Percentiles rank a stretch among this genome's conserved stretches.
phyloP scores from a whole-genome alignment of 768 basidiomycete species.

The Clavulina sp. region DNA sequence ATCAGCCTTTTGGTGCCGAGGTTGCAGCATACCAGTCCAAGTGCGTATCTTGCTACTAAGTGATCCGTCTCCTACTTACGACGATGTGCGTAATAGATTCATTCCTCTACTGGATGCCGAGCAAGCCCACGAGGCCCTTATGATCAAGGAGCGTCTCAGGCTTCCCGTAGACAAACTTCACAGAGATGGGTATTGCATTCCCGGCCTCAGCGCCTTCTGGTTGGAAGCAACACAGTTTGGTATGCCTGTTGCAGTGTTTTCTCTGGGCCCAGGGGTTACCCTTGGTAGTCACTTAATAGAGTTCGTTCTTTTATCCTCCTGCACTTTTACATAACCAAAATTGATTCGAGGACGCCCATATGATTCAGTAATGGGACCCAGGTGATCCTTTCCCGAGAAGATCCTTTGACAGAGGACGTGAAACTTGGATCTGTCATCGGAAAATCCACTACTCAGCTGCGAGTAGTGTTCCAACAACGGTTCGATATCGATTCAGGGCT shows the following conservation, averaged over 20 bases:
- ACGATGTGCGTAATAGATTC: conserved; percentile 23
- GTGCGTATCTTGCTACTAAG: neutral
- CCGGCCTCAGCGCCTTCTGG: conserved; percentile 51
- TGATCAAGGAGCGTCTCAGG: conserved; percentile 43
- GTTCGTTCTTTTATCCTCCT: conserved; percentile 14
- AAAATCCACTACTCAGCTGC: conserved; percentile 32
- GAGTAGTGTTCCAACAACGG: conserved; percentile 36
- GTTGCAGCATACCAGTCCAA: neutral
- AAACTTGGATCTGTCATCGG: conserved; percentile 39
- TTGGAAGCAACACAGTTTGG: conserved; percentile 44
- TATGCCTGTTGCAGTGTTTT: conserved; percentile 47
- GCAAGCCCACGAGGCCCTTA: conserved; percentile 42
- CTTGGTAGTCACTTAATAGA: conserved; percentile 62
- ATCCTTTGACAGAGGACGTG: conserved; percentile 41
- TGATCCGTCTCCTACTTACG: neutral
- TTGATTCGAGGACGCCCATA: conserved; percentile 2
- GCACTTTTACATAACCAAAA: neutral
- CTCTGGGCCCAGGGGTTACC: conserved; percentile 39
- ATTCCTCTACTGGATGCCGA: conserved; percentile 34
- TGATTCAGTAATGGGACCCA: conserved; percentile 36
- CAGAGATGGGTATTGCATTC: conserved; percentile 58
- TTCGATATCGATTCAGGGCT: conserved; percentile 27
- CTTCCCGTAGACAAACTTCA: conserved; percentile 35
- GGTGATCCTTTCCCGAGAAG: conserved; percentile 40
- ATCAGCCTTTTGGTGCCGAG: too few relatives aligned